These are phyloP conservation scores for Pichia deserticola DNA, from an alignment of 805 yeast genomes.

Conservation along the genomic window DNA sequence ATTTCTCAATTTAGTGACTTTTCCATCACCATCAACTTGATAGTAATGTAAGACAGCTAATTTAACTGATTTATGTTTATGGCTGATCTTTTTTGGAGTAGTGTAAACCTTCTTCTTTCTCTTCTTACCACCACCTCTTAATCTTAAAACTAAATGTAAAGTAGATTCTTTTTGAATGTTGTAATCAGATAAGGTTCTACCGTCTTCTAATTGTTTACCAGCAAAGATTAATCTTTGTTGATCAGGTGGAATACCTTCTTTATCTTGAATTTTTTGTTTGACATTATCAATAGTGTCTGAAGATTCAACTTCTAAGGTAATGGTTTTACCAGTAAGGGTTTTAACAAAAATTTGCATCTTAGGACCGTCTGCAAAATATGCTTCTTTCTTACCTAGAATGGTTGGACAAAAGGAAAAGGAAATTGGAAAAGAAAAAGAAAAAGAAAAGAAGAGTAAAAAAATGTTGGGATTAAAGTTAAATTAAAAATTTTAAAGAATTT, in stretches of 20 bases:
- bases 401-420: background rate
- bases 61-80: constrained; percentile 99
- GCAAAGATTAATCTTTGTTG: constrained; percentile 94
- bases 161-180: constrained; percentile 90
- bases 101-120: constrained; percentile 99
- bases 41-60: constrained; percentile 98
- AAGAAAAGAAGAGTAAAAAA: background rate
- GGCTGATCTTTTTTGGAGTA: constrained; percentile 99
- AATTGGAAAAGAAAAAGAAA: background rate
- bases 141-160: constrained; percentile 55
- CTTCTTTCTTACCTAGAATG: constrained; percentile 31
- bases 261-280: constrained; percentile 91
- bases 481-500: no score
- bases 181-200: constrained; percentile 90
- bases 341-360: constrained; percentile 95
- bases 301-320: constrained; percentile 79
- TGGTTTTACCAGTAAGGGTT: constrained; percentile 99
- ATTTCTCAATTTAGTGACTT: constrained; percentile 97
- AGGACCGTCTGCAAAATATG: constrained; percentile 32
- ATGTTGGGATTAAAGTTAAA: no score
- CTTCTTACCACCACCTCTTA: constrained; percentile 91
- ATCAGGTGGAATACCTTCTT: constrained; percentile 96
- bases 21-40: constrained; percentile 98
- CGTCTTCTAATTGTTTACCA: constrained; percentile 94
- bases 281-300: constrained; percentile 94